Evolutionary conservation across 2,329 filamentous ascomycete species (phyloP), one percentile per base, ranked within the genome.

Genomic region (Alternaria gansuensis): DNA sequence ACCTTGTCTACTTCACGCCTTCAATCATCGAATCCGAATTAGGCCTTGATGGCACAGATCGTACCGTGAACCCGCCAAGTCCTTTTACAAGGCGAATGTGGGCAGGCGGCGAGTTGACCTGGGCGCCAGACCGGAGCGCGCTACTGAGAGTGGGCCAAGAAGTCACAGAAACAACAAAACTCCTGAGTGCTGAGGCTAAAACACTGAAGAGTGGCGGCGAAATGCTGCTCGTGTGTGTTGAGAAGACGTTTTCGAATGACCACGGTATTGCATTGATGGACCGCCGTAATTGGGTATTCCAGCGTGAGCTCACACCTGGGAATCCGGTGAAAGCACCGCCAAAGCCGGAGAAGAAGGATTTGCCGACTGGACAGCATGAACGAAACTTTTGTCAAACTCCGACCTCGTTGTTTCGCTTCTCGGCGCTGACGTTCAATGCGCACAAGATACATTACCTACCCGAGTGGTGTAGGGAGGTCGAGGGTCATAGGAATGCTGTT

Each of bases 361-460:
- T 75, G 9, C 74, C 71, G 7, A 39, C 51, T 4, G 68, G 66
- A 5, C 23, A 33, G 9, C 14, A 64, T 28, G 51, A 41, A 10
- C 82, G 89, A 64, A 81, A 82, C 1, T 80, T 97, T 24, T 84
- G 79, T 0, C 92, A 93, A 3, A 88, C 88, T 5, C 82, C 85
- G 2, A 82, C 85, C 4, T 84, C 96, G 2, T 85, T 99, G 50
- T 97, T 97, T 79, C 87, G 94, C 54, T 99, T 96, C 82, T 94
- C 90, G 17, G 93, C 93, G 6, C 84, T 99, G 44, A 94, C 91
- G 2, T 95, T 93, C 81, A 99, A 99, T 77, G 92, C 92, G 1
- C 95, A 99, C 77, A 84, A 86, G 24, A 98, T 99, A 68, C 95
- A 99, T 77, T 84, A 96, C 23, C 90, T 97, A 72, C 85, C 84